phyloP scores from a whole-genome alignment of 495 filamentous ascomycete species.

The Penicillium maclennaniae region DNA sequence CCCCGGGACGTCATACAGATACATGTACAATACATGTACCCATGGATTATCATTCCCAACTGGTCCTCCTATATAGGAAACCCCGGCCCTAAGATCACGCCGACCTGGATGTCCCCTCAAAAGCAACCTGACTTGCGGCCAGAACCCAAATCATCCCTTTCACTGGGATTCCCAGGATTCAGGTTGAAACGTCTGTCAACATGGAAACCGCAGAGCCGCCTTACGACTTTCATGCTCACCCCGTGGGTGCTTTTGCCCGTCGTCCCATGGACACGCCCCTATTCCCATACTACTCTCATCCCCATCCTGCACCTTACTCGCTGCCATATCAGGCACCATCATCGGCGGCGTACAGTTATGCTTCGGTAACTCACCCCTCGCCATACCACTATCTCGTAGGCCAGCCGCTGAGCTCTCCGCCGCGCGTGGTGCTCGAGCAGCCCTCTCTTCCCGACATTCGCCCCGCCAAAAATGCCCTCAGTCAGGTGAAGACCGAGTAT shows the following conservation, averaged over 20 bases:
- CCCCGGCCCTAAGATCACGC: slow-evolving; percentile 3
- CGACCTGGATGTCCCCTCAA: neutral
- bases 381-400: slow-evolving; percentile 35
- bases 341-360: slow-evolving; percentile 31
- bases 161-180: neutral
- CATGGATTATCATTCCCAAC: slow-evolving; percentile 3
- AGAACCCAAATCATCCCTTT: slow-evolving; percentile 17
- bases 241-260: slow-evolving; percentile 33
- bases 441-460: slow-evolving; percentile 38
- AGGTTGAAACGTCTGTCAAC: neutral
- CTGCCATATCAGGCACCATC: slow-evolving; percentile 38
- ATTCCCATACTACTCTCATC: slow-evolving; percentile 39
- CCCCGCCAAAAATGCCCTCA: slow-evolving; percentile 42
- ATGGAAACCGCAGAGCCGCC: slow-evolving; percentile 47
- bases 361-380: slow-evolving; percentile 32
- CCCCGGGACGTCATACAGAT: slow-evolving; percentile 20
- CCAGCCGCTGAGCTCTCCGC: slow-evolving; percentile 28
- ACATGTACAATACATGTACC: neutral
- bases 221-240: slow-evolving; percentile 41
- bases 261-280: slow-evolving; percentile 37
- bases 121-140: slow-evolving; percentile 15
- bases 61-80: slow-evolving; percentile 1
- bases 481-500: slow-evolving; percentile 17
- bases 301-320: slow-evolving; percentile 31
- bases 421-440: slow-evolving; percentile 32